phyloP scores from a whole-genome alignment of 257 asterid species.

The Capsicum pubescens region DNA sequence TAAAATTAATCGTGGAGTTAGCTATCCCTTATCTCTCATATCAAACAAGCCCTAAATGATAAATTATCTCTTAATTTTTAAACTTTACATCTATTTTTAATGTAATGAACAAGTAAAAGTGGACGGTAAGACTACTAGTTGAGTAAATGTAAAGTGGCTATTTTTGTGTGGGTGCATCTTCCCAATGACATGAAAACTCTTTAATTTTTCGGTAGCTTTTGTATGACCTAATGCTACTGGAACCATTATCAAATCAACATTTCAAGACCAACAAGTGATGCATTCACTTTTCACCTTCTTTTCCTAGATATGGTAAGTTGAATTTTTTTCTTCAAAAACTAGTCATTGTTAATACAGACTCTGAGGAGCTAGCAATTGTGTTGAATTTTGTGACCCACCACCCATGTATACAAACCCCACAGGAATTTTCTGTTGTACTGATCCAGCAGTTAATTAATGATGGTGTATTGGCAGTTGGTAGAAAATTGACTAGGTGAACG shows the following conservation, averaged over 20 bases:
- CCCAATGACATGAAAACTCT: conserved; percentile 46
- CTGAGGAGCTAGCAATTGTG: conserved; percentile 49
- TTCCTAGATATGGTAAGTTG: conserved; percentile 54
- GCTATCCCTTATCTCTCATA: too few relatives aligned
- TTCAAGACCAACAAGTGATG: conserved; percentile 49
- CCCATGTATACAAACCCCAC: not conserved
- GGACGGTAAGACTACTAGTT: not conserved
- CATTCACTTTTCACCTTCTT: conserved; percentile 48
- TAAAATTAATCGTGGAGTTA: too few relatives aligned
- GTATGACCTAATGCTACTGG: conserved; percentile 59
- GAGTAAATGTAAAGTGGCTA: conserved; percentile 20
- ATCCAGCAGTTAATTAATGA: not conserved
- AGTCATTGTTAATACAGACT: conserved; percentile 60
- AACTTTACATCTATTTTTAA: too few relatives aligned
- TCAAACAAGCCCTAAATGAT: not conserved
- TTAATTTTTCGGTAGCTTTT: conserved; percentile 28
- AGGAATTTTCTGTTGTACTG: not conserved
- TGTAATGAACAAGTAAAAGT: not conserved
- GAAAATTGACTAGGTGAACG: not conserved
- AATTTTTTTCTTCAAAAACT: conserved; percentile 50
- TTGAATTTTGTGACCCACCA: conserved; percentile 49
- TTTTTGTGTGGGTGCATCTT: conserved; percentile 31
- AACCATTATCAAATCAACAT: conserved; percentile 58
- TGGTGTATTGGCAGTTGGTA: not conserved
- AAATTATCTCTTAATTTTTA: too few relatives aligned